These are phyloP conservation scores for Graphilbum fragrans DNA, from an alignment of 2,329 filamentous ascomycete species.

Conservation along the genomic window DNA sequence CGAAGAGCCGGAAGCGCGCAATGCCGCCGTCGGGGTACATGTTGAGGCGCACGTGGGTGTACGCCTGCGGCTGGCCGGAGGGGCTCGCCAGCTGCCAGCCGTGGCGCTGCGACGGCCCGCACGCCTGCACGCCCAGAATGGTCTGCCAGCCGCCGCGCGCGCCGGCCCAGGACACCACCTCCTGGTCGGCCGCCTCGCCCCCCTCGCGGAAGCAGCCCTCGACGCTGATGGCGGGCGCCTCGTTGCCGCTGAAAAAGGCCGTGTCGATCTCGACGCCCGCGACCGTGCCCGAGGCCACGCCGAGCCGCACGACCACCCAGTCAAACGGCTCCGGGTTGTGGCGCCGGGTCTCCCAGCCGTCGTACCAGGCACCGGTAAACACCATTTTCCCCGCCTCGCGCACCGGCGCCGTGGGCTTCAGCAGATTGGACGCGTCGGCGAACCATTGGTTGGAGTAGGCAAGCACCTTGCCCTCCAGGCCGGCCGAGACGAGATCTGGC, in stretches of 20 bases:
- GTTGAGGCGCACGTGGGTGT: constrained; percentile 68
- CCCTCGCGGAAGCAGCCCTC: constrained; percentile 56
- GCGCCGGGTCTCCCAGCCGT: constrained; percentile 57
- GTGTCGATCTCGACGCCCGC: constrained; percentile 71
- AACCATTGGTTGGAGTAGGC: constrained; percentile 60
- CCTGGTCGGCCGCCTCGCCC: constrained; percentile 23
- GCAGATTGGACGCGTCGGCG: constrained; percentile 50
- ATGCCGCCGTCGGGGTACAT: constrained; percentile 85
- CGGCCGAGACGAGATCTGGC: constrained; percentile 47
- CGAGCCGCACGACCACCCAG: constrained; percentile 54
- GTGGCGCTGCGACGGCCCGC: constrained; percentile 61
- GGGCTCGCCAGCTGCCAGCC: constrained; percentile 54
- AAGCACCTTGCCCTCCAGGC: constrained; percentile 50
- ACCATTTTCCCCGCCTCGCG: constrained; percentile 56
- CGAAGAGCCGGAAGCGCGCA: constrained; percentile 66
- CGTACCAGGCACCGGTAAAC: constrained; percentile 57
- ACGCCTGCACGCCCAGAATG: constrained; percentile 57
- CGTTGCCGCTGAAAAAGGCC: constrained; percentile 70
- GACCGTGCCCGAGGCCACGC: constrained; percentile 59
- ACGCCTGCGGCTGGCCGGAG: constrained; percentile 46
- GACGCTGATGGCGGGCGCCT: constrained; percentile 67
- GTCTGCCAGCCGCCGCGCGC: constrained; percentile 55
- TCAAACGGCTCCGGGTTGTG: constrained; percentile 54
- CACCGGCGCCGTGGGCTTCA: constrained; percentile 52
- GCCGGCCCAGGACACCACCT: constrained; percentile 51